Evolutionary conservation across 257 asterid genomes (phyloP), one percentile per base, ranked within the genome.

Genomic region (Capsicum baccatum): DNA sequence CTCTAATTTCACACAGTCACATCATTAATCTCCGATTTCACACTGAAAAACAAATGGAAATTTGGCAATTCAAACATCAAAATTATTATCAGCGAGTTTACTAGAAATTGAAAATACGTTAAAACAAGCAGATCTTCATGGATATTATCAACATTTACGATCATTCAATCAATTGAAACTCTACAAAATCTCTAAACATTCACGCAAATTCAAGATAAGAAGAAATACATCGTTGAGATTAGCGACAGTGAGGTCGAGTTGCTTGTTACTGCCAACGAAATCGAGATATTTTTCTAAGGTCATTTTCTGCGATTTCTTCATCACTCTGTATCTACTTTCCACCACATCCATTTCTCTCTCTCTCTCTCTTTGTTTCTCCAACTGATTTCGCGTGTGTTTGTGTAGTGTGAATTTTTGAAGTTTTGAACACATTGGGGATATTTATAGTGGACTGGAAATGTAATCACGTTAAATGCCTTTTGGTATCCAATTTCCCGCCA

Each of bases 251-350:
- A 88, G 88, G 33, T 39, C 78, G 39, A 50, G 66, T 48, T 74
- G 74, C 52, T 85, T 89, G 9, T 83, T 48, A 2, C 44, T 83
- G 54, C 80, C 83, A 21, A 86, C 50, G 69, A 86, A 79, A 85
- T 79, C 17, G 2, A 86, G 71, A 87, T 89, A 89, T 12, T 70
- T 71, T 4, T 89, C 87, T 52, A 89, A 4, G 1, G 87, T 89
- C 42, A 89, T 35, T 81, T 85, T 84, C 80, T 56, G 58, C 3
- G 58, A 64, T 74, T 70, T 66, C 39, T 15, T 4, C 11, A 10
- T 14, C 42, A 48, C 12, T 68, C 52, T 68, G 52, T 37, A 8
- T 68, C 78, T 68, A 68, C 78, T 39, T 68, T 68, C 78, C 78
- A 68, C 76, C 76, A 26, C 33, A 26, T 26, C 33, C 33, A 68